Percentiles rank a stretch among this genome's conserved stretches.
Evolutionary conservation across 148 eudicot genomes (phyloP).

Genomic region (Persicaria maculosa): DNA sequence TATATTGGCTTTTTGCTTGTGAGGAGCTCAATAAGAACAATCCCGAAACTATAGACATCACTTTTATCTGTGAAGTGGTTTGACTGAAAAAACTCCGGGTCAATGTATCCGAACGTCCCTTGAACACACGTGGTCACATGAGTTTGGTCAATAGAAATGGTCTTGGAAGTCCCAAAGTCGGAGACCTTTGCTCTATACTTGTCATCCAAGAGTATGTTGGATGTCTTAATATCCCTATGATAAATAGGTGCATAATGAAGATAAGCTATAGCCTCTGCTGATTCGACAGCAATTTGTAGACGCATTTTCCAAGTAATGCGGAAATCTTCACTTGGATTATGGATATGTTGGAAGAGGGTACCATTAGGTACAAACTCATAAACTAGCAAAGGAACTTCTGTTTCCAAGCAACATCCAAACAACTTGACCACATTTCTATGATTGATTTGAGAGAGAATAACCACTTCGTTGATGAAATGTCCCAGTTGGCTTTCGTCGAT

Average conservation of each 20-base stretch:
- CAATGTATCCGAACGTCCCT: conserved; percentile 14
- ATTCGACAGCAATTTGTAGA: not conserved
- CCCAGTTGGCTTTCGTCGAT: conserved; percentile 5
- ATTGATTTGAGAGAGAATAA: conserved; percentile 8
- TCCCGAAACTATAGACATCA: conserved; percentile 12
- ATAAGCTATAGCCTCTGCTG: conserved; percentile 3
- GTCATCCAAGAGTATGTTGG: conserved; percentile 10
- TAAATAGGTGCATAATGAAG: conserved; percentile 8
- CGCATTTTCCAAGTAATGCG: not conserved
- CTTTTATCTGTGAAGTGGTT: conserved; percentile 10
- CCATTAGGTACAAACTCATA: conserved; percentile 6
- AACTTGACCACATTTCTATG: conserved; percentile 13
- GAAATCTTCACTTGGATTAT: not conserved
- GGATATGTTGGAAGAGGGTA: conserved; percentile 1
- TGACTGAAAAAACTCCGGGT: conserved; percentile 12
- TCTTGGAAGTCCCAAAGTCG: conserved; percentile 4
- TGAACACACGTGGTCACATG: conserved; percentile 8
- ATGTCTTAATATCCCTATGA: conserved; percentile 6
- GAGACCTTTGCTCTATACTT: not conserved
- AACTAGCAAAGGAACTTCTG: conserved; percentile 1
- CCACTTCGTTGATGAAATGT: conserved; percentile 11
- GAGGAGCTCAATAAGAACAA: conserved; percentile 13
- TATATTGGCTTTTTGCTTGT: conserved; percentile 12
- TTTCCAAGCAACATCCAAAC: conserved; percentile 10
- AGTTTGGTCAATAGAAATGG: not conserved